Evolutionary conservation across 768 basidiomycete genomes (phyloP), one percentile per base, ranked within the genome.

Genomic region (Mycena galericulata): DNA sequence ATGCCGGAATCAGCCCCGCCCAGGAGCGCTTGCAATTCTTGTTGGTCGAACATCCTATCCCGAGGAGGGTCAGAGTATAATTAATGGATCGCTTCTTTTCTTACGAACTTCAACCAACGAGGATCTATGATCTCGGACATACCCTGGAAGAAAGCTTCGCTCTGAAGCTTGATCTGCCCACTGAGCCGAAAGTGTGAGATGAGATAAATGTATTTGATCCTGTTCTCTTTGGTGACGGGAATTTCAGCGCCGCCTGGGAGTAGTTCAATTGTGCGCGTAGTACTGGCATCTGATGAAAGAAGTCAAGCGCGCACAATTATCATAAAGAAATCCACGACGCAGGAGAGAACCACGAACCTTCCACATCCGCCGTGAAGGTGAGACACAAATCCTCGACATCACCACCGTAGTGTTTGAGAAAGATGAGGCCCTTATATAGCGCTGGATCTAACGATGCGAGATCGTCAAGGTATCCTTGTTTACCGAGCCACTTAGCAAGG

Each of bases 1-100:
- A 97, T 90, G 0, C 92, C 90, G 0, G 93, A 83, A 65, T 97
- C 92, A 30, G 93, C 92, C 9, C 94, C 95, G 0, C 96, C 96
- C 3, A 99, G 84, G 1, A 98, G 82, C 46, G 97, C 91, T 75
- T 96, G 95, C 8, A 98, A 83, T 78, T 98, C 97, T 75, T 94
- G 92, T 71, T 97, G 97, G 77, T 98, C 97, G 82, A 98, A 99
- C 94, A 98, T 96, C 43, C 95, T 93, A 69, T 12, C 65, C 26
- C 24, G 30, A 60, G 30, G 43, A 34, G 24, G 36, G 24, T 34
- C 10, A 24, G 61, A 18, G 15, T 18, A 53, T 4, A 41, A 20
- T 64, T 47, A 12, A 27, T 56, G 43, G 9, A 49, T 27, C 34
- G 59, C n/a, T n/a, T n/a, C n/a, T n/a, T n/a, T n/a, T n/a, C n/a